A percentile compares a stretch with the other conserved stretches of the same genome.
Conservation (phyloP, 495 filamentous ascomycete genomes). For the Clohesyomyces aquaticus region DNA sequence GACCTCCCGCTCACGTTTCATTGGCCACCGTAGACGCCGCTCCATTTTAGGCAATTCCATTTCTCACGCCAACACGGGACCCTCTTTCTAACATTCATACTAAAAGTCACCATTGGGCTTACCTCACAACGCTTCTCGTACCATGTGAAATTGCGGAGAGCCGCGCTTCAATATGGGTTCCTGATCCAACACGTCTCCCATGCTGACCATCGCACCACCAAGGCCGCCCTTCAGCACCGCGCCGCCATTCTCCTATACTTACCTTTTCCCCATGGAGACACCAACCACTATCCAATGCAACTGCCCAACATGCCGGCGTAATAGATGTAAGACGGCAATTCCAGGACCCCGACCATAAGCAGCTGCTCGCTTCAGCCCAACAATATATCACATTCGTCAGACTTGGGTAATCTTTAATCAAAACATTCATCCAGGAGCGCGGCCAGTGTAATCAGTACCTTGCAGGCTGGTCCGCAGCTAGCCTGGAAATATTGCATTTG, state of each 20-base stretch:
- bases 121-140: neutral
- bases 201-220: neutral
- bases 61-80: constrained; percentile 10
- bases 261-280: constrained; percentile 1
- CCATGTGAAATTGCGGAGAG: constrained; percentile 9
- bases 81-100: neutral
- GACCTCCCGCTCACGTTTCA: neutral
- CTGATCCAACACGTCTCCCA: neutral
- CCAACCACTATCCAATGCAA: constrained; percentile 9
- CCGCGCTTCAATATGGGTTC: neutral
- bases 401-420: constrained; percentile 5
- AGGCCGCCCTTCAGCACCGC: neutral
- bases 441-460: constrained; percentile 20
- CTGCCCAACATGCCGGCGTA: neutral
- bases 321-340: constrained; percentile 11
- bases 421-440: constrained; percentile 11
- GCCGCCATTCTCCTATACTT: neutral
- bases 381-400: constrained; percentile 11
- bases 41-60: constrained; percentile 19
- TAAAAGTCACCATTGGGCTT: neutral
- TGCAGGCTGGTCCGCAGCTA: constrained; percentile 5
- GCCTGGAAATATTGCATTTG: neutral
- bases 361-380: constrained; percentile 26
- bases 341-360: neutral
- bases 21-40: constrained; percentile 17